Base-by-base conservation (phyloP, 2,329 filamentous ascomycete genomes). In the Diaporthe aspalathi region DNA sequence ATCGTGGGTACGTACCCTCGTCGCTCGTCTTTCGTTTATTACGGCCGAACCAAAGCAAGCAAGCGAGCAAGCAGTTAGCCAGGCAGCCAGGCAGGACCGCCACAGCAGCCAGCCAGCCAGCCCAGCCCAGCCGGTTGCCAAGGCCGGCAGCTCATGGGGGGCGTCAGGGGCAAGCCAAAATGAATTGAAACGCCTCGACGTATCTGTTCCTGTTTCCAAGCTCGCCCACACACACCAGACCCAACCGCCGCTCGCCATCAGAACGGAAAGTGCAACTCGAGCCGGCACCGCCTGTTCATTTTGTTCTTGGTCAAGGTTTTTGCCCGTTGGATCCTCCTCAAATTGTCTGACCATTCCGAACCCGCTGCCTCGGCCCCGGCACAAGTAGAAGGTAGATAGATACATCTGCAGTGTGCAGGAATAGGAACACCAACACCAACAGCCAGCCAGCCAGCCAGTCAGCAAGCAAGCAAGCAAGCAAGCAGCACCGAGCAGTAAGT, bases 151-250 rank as follows among this genome's bases (percentile, higher is more conserved):
- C 57, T n/a, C n/a, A 47, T 24, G 40, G 57, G 40, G 57, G 40
- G 43, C 32, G 57, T 63, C 57, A 63, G 57, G 57, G 57, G 57
- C 57, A 63, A 63, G 57, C 57, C 57, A 63, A 63, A 63, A 63
- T 63, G 57, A 63, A 63, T 63, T 63, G 57, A 63, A 63, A 63
- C 57, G 57, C 57, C 27, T 49, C 43, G 43, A 63, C 29, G 56
- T 60, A 45, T 43, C 57, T 49, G 57, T 47, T 63, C 24, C 43
- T 49, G 57, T 49, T 49, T 49, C 57, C 57, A 63, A 49, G 6
- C 35, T 11, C 35, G 43, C 35, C 49, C 57, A n/a, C n/a, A n/a
- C n/a, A n/a, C n/a, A n/a, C n/a, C n/a, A n/a, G n/a, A n/a, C 32
- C 57, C 57, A 22, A 43, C 38, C 57, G 57, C 57, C 57, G 57